Base-by-base conservation (phyloP, 2,329 filamentous ascomycete genomes). In the Akanthomyces muscarius region DNA sequence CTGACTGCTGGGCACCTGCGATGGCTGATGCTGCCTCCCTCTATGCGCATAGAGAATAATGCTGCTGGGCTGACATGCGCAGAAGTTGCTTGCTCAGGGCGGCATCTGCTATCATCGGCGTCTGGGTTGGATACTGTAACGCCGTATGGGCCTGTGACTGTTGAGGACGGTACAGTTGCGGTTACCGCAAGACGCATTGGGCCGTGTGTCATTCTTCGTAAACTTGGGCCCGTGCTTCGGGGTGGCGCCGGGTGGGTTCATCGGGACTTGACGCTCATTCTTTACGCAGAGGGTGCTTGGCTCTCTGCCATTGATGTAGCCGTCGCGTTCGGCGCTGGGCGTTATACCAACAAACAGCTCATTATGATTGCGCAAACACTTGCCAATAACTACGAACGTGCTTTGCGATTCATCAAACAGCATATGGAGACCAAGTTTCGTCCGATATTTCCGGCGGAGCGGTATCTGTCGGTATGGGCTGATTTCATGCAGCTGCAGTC, bases 401-500 rank as follows among this genome's bases (percentile, higher is more conserved):
- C 55, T 18, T n/a, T 48, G 41, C 55, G 42, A 6, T 58, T 14
- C n/a, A 23, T 58, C 30, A 10, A 23, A 3, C 16, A 18, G 10
- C 28, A 28, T 10, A 11, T 30, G 5, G 55, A 58, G 42, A 16
- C 13, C 42, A 48, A 3, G 8, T 58, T 58, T 41, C 33, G 36
- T 11, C 55, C 28, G 1, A 14, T 25, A 21, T 11, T 58, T 7
- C 41, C 8, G 44, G 38, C 55, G 28, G 55, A 47, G 33, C 25
- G 42, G 14, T 58, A 36, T 14, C 13, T 4, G 25, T 6, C 5
- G 14, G 44, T 58, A 5, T 58, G 55, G 55, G 55, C 55, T 2
- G 55, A 58, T n/a, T 48, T 47, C 30, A 58, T 58, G 44, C 55
- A 58, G 44, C 55, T 58, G 2, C 55, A 58, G 3, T 47, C 55